Conservation (phyloP, 2,329 filamentous ascomycete genomes). For the Calonectria pseudoturangicola region DNA sequence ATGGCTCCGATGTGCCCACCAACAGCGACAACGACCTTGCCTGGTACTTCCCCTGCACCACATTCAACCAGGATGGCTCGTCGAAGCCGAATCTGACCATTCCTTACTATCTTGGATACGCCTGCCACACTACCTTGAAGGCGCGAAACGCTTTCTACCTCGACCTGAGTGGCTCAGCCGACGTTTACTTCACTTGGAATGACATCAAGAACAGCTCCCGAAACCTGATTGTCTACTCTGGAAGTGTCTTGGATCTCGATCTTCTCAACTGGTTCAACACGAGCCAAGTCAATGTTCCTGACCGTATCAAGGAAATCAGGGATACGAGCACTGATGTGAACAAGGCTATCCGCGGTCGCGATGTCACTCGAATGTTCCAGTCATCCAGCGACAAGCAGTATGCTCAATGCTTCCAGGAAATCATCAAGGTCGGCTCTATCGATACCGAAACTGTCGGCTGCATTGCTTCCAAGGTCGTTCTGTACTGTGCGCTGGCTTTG, state of each 20-base stretch:
- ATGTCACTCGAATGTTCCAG: constrained; percentile 93
- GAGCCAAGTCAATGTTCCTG: constrained; percentile 83
- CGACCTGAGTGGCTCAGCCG: constrained; percentile 79
- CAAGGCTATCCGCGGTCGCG: constrained; percentile 83
- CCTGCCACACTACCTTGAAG: constrained; percentile 85
- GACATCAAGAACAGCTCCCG: constrained; percentile 92
- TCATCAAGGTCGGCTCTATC: constrained; percentile 95
- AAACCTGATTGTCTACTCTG: constrained; percentile 95
- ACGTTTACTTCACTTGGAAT: constrained; percentile 97
- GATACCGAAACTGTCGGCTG: constrained; percentile 98
- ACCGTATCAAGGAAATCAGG: constrained; percentile 86
- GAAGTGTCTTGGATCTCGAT: constrained; percentile 92
- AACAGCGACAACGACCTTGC: constrained; percentile 83
- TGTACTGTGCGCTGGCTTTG: constrained; percentile 93
- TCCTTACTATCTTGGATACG: constrained; percentile 88
- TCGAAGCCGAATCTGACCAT: constrained; percentile 82
- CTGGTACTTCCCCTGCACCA: constrained; percentile 97
- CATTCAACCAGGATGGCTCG: constrained; percentile 96
- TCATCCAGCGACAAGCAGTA: constrained; percentile 85
- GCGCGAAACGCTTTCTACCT: constrained; percentile 86
- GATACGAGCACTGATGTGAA: constrained; percentile 77
- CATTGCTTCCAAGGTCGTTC: constrained; percentile 96
- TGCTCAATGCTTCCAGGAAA: constrained; percentile 91
- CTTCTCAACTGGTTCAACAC: constrained; percentile 93
- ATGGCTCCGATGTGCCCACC: constrained; percentile 85